phyloP scores from a whole-genome alignment of 768 basidiomycete genomes.

The Suillus subalutaceus region DNA sequence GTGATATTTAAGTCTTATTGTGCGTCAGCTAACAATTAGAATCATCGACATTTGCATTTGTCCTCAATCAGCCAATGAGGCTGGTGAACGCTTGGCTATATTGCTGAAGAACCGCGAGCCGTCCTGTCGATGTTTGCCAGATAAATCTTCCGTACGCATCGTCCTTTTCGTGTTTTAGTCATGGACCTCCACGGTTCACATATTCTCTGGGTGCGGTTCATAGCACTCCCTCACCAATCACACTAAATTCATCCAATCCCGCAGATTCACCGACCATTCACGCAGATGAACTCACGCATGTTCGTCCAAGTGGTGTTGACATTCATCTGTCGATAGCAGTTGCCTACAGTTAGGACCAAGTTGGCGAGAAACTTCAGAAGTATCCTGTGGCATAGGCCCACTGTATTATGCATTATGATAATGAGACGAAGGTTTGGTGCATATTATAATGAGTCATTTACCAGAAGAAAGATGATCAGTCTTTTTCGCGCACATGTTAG shows the following conservation, averaged over 20 bases:
- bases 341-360: no score
- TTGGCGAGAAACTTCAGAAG: no score
- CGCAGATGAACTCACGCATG: slow-evolving; percentile 84
- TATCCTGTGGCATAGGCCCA: no score
- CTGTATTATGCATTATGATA: no score
- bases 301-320: slow-evolving; percentile 52
- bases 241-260: slow-evolving; percentile 5
- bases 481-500: no score
- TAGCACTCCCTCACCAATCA: background rate
- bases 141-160: slow-evolving; percentile 76
- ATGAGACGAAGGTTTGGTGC: no score
- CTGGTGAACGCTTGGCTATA: slow-evolving; percentile 74
- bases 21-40: background rate
- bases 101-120: slow-evolving; percentile 78
- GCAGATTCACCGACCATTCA: slow-evolving; percentile 56
- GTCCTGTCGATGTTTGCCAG: slow-evolving; percentile 64
- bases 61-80: slow-evolving; percentile 45
- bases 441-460: no score
- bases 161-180: slow-evolving; percentile 79
- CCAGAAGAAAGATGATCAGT: no score
- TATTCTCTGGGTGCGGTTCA: slow-evolving; percentile 64
- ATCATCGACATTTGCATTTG: background rate
- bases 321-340: no score
- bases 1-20: slow-evolving; percentile 13
- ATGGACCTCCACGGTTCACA: slow-evolving; percentile 75